Evolutionary conservation across 768 basidiomycete genomes (phyloP), one percentile per base, ranked within the genome.

Genomic region (Kwoniella heveanensis): DNA sequence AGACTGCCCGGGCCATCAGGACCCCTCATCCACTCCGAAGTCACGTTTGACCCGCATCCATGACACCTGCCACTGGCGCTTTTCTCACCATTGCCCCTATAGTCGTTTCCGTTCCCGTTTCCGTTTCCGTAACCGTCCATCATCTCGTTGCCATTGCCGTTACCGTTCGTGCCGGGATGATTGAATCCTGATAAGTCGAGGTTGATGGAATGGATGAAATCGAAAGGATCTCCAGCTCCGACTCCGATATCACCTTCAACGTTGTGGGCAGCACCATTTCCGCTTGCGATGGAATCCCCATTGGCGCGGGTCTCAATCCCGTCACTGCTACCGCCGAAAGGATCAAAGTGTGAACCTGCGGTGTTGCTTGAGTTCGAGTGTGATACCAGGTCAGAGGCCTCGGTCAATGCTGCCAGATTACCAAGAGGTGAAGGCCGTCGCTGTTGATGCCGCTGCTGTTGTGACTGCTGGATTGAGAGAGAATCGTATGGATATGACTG

Each of bases 1-100:
- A 77, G 51, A 61, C 68, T 72, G n/a, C 54, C 52, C 15, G 76
- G 72, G 1, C 76, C 76, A 64, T 77, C 71, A 0, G 76, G 76
- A 25, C 76, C 76, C 27, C 46, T 63, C 64, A 72, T 69, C 76
- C 76, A 74, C 53, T 64, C 66, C 8, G 55, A 50, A 17, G 71
- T 70, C 9, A 68, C 64, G 1, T 44, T 46, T 1, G 54, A 54
- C 0, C 71, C 69, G 62, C 76, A 77, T 2, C 71, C 69, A 62
- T 72, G 71, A 64, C 76, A 77, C 57, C 60, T 61, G 19, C 62
- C 21, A 32, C 8, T 24, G 29, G n/a, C n/a, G n/a, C n/a, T n/a
- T n/a, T n/a, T n/a, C n/a, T n/a, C n/a, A n/a, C n/a, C n/a, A n/a
- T n/a, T n/a, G n/a, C n/a, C n/a, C n/a, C n/a, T n/a, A n/a, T n/a